These are phyloP conservation scores for Ceratobasidium theobromae DNA, from an alignment of 1,284 basidiomycete genomes.

Conservation along the genomic window DNA sequence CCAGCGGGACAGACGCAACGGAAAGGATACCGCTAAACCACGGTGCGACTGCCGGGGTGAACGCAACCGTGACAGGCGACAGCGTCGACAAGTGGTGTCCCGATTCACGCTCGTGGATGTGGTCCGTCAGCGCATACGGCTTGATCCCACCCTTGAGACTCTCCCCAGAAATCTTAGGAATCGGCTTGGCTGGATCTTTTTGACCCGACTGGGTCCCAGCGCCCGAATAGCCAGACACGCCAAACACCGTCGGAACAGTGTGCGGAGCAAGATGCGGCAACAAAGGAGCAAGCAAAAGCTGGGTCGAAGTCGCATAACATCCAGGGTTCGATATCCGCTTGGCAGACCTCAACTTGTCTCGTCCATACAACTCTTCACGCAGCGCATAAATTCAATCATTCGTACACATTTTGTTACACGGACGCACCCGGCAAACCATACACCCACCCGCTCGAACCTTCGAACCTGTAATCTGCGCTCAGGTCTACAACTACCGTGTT, in stretches of 20 bases:
- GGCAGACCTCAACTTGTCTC: conserved; percentile 65
- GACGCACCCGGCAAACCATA: conserved; percentile 96
- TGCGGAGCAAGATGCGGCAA: conserved; percentile 66
- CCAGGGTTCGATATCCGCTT: conserved; percentile 95
- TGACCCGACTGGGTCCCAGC: conserved; percentile 83
- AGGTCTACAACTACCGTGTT: conserved; percentile 86
- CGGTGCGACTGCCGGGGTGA: conserved; percentile 84
- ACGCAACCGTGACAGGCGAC: conserved; percentile 66
- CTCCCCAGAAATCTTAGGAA: conserved; percentile 81
- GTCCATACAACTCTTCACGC: conserved; percentile 82
- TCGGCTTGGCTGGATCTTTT: conserved; percentile 64
- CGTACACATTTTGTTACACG: conserved; percentile 41
- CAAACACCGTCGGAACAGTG: conserved; percentile 86
- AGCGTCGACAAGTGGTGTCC: conserved; percentile 76
- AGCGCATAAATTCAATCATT: conserved; percentile 33
- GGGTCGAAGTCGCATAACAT: conserved; percentile 93
- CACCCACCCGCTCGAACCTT: conserved; percentile 76
- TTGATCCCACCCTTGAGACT: conserved; percentile 74
- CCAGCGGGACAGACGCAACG: conserved; percentile 80
- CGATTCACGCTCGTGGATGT: conserved; percentile 98
- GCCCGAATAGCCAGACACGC: conserved; percentile 91
- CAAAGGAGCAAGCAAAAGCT: conserved; percentile 89
- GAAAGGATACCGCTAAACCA: conserved; percentile 98
- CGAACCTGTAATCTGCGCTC: conserved; percentile 94
- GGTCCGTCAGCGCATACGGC: conserved; percentile 91